phyloP scores from a whole-genome alignment of 306 rosid species.

The Cucurbita ficifolia region DNA sequence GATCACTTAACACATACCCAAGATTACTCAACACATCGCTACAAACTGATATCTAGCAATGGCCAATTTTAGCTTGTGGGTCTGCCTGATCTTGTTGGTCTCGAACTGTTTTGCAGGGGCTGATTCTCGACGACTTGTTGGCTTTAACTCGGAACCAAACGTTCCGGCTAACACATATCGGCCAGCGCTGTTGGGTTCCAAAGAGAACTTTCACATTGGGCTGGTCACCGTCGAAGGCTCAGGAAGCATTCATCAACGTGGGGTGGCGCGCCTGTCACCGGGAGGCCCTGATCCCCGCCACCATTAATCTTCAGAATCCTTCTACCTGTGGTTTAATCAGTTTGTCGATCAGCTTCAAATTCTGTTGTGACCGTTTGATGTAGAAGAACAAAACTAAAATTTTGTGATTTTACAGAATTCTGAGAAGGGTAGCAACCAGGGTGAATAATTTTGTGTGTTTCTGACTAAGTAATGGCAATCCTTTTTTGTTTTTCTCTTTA shows the following conservation, averaged over 20 bases:
- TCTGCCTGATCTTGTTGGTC: neutral
- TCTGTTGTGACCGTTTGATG: neutral
- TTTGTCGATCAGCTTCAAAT: neutral
- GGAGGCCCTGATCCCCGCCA: conserved; percentile 11
- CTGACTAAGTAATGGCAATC: too few relatives aligned
- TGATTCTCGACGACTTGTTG: neutral
- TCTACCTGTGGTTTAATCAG: neutral
- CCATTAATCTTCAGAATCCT: conserved; percentile 25
- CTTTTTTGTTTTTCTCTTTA: too few relatives aligned
- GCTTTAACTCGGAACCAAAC: neutral
- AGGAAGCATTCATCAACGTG: neutral
- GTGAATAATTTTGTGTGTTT: too few relatives aligned
- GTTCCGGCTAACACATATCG: neutral
- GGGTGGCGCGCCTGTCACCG: neutral
- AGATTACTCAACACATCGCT: neutral
- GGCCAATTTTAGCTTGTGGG: neutral
- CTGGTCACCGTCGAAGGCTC: neutral
- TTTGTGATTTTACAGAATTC: too few relatives aligned
- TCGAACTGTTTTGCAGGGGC: neutral
- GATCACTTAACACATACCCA: neutral
- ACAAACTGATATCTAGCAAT: neutral
- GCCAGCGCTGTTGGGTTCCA: neutral
- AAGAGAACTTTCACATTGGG: conserved; percentile 1
- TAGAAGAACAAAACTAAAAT: neutral
- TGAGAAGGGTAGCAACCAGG: too few relatives aligned